Base-by-base conservation (phyloP, 306 rosid genomes). In the Begonia fuchsioides region DNA sequence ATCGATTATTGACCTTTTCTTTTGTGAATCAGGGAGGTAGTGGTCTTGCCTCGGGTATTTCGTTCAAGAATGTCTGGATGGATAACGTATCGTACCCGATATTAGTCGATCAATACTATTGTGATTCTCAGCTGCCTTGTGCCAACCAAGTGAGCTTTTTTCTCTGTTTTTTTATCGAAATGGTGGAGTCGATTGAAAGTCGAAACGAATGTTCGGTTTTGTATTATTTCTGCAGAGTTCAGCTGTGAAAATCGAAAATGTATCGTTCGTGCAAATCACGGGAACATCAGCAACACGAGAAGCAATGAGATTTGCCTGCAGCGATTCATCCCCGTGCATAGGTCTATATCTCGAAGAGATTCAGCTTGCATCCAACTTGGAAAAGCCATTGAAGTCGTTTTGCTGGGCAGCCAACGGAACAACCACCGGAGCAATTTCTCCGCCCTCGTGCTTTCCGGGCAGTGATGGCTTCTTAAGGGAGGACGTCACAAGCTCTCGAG, bases 321-420 rank as follows among this genome's bases (percentile, higher is more conserved):
- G 97, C 46, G 80, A 84, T 58, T 19, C 49, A 52, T 74, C 45
- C 19, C 93, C 90, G 1, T 88, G 97, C 44, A 77, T 74, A 72
- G 68, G 68, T 13, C 51, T 88, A 51, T 73, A 57, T 52, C 64
- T 88, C 12, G 78, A 88, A 69, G 77, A 88, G 12, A 52, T 84
- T 68, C 65, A 56, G 26, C 95, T 88, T 16, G 19, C 26, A 17
- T 53, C 90, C 47, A 18, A 38, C 52, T 32, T 13, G n/a, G 69
- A 75, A 32, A 78, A 54, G 54, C 45, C 38, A 6, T 63, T 72
- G 13, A 74, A 19, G 43, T 70, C 97, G 44, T 68, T 51, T 52
- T 84, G 93, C 56, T 84, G 93, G 97, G 65, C 66, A 73, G 97
- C 95, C 51, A 47, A 74, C 49, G 97, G 97, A 50, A 65, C 65